Base-by-base conservation (phyloP, 495 filamentous ascomycete species). In the Penicillium canescens region DNA sequence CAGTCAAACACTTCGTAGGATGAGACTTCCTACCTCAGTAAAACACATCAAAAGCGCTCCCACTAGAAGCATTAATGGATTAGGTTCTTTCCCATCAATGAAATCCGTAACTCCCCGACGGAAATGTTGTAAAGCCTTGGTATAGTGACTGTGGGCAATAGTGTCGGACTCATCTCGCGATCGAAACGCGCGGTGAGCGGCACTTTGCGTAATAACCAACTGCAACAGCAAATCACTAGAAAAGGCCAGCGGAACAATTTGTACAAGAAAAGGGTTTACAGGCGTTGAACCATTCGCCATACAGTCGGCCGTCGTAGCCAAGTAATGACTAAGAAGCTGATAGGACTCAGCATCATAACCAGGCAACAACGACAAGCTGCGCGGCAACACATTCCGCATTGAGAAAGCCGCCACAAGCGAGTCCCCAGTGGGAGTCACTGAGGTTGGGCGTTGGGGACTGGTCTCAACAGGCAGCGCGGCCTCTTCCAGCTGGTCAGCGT, bases 221-320 rank as follows among this genome's bases (percentile, higher is more conserved):
- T 73, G 70, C 4, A 73, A 51, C 1, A 73, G 52, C 1, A 73
- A 54, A 16, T 73, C 66, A 34, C 70, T 73, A n/a, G 60, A 68
- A 33, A 73, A 73, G 16, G 70, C 70, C 4, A 73, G 55, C 3
- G 70, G 70, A 1, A 73, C 68, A 44, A 73, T 69, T 39, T 73
- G 70, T 3, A 73, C 70, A 8, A 73, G 39, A 38, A 73, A 73
- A 0, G 68, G 70, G 34, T 73, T 73, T 50, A 73, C 48, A 1
- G 70, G 70, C 0, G 70, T 73, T 6, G 70, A 68, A 5, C 68
- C 68, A 44, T 73, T 73, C 33, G 70, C 70, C 70, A 73, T 73
- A 24, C 65, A 67, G 13, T 73, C 70, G 12, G 70, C 70, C 11
- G 70, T 73, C 0, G 63, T 73, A 14, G 62, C 60, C 9, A 73